Evolutionary conservation across 352 stramenopile species (phyloP).

Genomic region (Pythium phragmitis): DNA sequence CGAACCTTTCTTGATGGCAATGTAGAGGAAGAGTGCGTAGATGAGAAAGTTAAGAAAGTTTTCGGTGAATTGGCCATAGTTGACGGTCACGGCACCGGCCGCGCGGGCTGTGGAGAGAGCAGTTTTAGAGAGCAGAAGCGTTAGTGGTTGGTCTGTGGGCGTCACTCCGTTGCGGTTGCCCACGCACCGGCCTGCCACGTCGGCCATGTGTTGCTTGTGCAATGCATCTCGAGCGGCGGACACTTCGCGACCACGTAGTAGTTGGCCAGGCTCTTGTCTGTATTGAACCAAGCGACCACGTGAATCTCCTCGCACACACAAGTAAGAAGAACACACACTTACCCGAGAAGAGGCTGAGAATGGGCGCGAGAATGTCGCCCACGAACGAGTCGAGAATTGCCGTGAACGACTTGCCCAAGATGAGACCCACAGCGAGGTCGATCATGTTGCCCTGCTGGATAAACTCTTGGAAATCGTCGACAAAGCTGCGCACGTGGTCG

Average conservation of each 20-base stretch:
- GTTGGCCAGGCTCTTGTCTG: slow-evolving; percentile 61
- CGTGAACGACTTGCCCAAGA: slow-evolving; percentile 64
- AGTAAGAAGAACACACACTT: background rate
- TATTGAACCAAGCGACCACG: background rate
- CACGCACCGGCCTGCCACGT: slow-evolving; percentile 60
- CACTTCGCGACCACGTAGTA: slow-evolving; percentile 60
- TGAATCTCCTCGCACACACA: too few relatives aligned
- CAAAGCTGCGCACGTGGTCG: slow-evolving; percentile 32
- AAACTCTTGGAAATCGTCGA: slow-evolving; percentile 69
- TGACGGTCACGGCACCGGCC: slow-evolving; percentile 60
- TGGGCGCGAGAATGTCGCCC: slow-evolving; percentile 56
- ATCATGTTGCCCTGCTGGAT: slow-evolving; percentile 78
- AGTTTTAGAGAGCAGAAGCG: background rate
- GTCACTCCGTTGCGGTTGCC: background rate
- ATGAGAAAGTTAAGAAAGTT: slow-evolving; percentile 78
- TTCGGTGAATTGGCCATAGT: slow-evolving; percentile 65
- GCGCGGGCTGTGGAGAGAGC: slow-evolving; percentile 41
- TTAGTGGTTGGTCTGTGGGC: background rate
- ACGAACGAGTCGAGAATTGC: slow-evolving; percentile 76
- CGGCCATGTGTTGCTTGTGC: slow-evolving; percentile 51
- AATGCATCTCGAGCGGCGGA: slow-evolving; percentile 32
- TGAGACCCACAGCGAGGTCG: slow-evolving; percentile 66
- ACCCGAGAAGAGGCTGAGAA: slow-evolving; percentile 73
- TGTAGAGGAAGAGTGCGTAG: slow-evolving; percentile 69
- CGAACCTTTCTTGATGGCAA: slow-evolving; percentile 69